These are phyloP conservation scores for Aspergillus cejpii DNA, from an alignment of 2,329 filamentous ascomycete genomes.

Conservation along the genomic window DNA sequence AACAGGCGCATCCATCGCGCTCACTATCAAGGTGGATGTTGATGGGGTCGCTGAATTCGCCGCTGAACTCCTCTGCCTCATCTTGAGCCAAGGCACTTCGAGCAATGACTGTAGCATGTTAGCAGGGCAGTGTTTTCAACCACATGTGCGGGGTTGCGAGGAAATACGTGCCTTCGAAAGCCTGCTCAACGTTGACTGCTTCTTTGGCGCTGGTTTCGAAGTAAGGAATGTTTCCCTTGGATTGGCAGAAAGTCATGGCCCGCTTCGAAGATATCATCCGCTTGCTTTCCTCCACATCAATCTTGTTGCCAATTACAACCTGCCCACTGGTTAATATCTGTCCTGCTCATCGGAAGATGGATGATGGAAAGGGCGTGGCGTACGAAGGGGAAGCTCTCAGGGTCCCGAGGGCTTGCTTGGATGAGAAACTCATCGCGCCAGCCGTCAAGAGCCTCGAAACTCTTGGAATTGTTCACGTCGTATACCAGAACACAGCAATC, in stretches of 20 bases:
- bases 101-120: slow-evolving; percentile 66
- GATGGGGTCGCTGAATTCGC: slow-evolving; percentile 95
- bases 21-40: slow-evolving; percentile 96
- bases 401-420: slow-evolving; percentile 91
- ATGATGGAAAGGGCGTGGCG: slow-evolving; percentile 33
- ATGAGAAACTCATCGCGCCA: slow-evolving; percentile 98
- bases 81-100: slow-evolving; percentile 93
- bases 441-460: slow-evolving; percentile 95
- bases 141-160: not conserved
- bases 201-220: slow-evolving; percentile 99
- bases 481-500: slow-evolving; percentile 98
- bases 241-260: slow-evolving; percentile 95
- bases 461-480: slow-evolving; percentile 99
- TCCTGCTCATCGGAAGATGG: not conserved
- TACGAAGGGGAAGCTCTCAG: slow-evolving; percentile 96
- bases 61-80: slow-evolving; percentile 94
- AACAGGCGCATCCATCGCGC: slow-evolving; percentile 89
- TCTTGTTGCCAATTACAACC: slow-evolving; percentile 98
- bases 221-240: slow-evolving; percentile 94
- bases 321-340: slow-evolving; percentile 31
- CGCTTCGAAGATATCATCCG: slow-evolving; percentile 93
- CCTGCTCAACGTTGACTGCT: slow-evolving; percentile 93
- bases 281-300: slow-evolving; percentile 97
- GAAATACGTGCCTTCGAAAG: slow-evolving; percentile 58
- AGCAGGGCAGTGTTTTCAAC: slow-evolving; percentile 4